Evolutionary conservation across 2,329 filamentous ascomycete species (phyloP).

Genomic region (Fusarium foetens): DNA sequence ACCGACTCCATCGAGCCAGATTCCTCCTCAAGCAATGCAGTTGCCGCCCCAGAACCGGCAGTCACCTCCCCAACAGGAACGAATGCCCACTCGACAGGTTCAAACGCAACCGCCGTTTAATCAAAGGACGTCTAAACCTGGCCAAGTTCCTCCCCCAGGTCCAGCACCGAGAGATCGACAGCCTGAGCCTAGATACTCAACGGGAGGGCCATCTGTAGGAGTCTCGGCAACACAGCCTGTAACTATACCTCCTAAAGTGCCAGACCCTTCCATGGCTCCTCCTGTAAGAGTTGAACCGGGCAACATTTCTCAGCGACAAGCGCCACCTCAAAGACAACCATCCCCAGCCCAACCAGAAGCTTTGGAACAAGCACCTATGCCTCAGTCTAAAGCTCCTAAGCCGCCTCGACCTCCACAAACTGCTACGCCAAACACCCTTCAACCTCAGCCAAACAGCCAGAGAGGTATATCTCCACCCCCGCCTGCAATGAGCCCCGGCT

Average conservation of each 20-base stretch:
- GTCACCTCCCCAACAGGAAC: neutral
- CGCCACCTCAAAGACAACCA: neutral
- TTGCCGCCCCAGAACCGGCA: neutral
- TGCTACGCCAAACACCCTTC: neutral
- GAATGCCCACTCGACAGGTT: neutral
- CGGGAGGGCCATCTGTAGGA: neutral
- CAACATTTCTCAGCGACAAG: neutral
- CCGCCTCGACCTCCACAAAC: neutral
- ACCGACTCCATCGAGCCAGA: neutral
- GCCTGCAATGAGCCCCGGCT: conserved; percentile 28
- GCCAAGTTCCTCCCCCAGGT: neutral
- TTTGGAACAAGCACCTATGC: neutral
- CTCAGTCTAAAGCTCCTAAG: neutral
- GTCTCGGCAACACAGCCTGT: neutral
- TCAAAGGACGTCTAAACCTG: neutral
- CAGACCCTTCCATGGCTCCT: neutral
- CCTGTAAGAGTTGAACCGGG: neutral
- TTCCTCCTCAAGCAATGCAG: neutral
- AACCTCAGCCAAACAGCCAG: neutral
- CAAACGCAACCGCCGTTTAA: neutral
- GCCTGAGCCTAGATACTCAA: neutral
- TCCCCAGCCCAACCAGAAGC: neutral
- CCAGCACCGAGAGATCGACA: neutral
- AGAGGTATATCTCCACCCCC: conserved; percentile 1
- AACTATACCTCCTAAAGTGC: neutral